phyloP scores from a whole-genome alignment of 2,329 filamentous ascomycete genomes.

The Trichophyton mentagrophytes region DNA sequence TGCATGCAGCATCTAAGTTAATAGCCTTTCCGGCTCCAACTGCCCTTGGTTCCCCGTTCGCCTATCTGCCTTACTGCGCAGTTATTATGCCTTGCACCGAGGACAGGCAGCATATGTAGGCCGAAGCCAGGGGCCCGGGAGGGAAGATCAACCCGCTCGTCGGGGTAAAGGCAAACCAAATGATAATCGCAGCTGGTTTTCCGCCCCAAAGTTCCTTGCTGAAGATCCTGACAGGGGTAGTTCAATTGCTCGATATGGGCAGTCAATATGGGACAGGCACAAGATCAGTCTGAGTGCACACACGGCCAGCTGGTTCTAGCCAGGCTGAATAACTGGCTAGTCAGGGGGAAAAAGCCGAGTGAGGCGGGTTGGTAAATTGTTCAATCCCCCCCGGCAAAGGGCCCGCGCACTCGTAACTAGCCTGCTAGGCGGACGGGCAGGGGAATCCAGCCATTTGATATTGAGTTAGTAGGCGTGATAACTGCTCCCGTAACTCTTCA shows the following conservation, averaged over 20 bases:
- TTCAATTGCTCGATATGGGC: neutral
- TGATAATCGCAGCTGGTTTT: neutral
- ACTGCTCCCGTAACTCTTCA: neutral
- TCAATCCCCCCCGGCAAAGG: neutral
- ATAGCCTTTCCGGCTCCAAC: neutral
- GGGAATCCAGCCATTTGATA: neutral
- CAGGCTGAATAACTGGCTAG: neutral
- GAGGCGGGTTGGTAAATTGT: neutral
- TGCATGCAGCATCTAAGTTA: neutral
- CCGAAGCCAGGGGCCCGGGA: neutral
- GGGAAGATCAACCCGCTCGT: neutral
- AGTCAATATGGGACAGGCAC: neutral
- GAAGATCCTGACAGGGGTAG: neutral
- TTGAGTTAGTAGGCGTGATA: neutral
- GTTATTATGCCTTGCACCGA: no score
- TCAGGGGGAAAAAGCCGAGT: neutral
- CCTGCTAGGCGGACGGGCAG: neutral
- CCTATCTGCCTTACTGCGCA: neutral
- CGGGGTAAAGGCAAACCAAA: neutral
- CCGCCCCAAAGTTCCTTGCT: neutral
- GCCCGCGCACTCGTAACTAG: neutral
- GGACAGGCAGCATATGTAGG: neutral
- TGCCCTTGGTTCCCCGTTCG: neutral
- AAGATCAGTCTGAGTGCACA: neutral
- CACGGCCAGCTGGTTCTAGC: no score